Conservation (phyloP, 1,139 yeast genomes). For the Candida sp. region DNA sequence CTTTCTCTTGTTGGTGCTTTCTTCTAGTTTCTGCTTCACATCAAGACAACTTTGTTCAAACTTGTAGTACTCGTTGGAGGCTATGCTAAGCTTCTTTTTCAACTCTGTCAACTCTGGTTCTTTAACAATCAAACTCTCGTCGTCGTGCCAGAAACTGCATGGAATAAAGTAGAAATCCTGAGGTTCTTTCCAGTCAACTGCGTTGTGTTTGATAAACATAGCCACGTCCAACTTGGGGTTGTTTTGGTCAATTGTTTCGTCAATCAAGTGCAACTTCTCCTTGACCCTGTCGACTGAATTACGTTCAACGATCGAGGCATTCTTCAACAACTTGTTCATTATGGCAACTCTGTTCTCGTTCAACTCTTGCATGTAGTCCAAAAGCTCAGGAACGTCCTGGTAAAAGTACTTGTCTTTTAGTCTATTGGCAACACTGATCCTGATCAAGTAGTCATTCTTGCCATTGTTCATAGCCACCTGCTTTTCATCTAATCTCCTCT, state of each 20-base stretch:
- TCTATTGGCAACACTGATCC: slow-evolving; percentile 85
- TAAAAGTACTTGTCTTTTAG: slow-evolving; percentile 91
- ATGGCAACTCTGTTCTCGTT: slow-evolving; percentile 80
- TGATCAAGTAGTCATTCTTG: slow-evolving; percentile 82
- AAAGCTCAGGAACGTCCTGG: slow-evolving; percentile 91
- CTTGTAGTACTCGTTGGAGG: slow-evolving; percentile 50
- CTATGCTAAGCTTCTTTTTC: slow-evolving; percentile 58
- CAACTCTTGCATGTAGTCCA: slow-evolving; percentile 85
- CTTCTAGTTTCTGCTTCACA: slow-evolving; percentile 56
- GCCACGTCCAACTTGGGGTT: slow-evolving; percentile 78
- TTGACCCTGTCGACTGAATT: slow-evolving; percentile 56
- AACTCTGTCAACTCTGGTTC: slow-evolving; percentile 70
- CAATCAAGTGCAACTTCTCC: slow-evolving; percentile 56
- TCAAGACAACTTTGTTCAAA: slow-evolving; percentile 48
- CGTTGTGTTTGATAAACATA: slow-evolving; percentile 93
- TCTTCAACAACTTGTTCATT: slow-evolving; percentile 70
- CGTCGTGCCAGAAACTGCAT: slow-evolving; percentile 97
- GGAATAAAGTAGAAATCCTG: slow-evolving; percentile 85
- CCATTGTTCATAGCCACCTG: slow-evolving; percentile 84
- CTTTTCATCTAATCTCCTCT: slow-evolving; percentile 61
- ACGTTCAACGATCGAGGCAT: slow-evolving; percentile 69
- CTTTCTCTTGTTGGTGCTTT: slow-evolving; percentile 40
- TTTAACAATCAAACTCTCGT: slow-evolving; percentile 71
- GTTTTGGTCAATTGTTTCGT: slow-evolving; percentile 69
- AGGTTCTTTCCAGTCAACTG: slow-evolving; percentile 82